Conservation (phyloP, 2,329 filamentous ascomycete genomes). For the Chaetoscypha palmicola region DNA sequence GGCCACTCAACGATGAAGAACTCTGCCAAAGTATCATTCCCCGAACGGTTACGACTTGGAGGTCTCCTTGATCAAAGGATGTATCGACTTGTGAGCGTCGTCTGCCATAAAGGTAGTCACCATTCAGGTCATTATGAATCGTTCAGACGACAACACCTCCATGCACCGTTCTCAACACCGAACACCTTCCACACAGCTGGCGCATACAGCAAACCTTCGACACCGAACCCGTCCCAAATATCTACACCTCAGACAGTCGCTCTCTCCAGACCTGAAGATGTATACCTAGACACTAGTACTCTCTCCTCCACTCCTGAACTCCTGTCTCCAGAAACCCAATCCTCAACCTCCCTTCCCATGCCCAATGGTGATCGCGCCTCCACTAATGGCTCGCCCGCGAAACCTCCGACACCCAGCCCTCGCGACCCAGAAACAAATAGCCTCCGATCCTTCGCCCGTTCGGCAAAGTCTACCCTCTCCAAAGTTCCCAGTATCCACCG, state of each 20-base stretch:
- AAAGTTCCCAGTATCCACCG: conserved; percentile 18
- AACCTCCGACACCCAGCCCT: conserved; percentile 20
- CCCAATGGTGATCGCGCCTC: conserved; percentile 18
- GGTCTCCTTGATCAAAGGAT: conserved; percentile 68
- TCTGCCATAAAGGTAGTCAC: conserved; percentile 93
- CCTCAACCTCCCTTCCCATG: conserved; percentile 22
- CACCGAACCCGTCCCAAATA: conserved; percentile 22
- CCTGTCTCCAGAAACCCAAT: conserved; percentile 24
- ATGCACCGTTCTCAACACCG: conserved; percentile 74
- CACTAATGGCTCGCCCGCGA: conserved; percentile 4
- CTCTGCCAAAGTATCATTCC: conserved; percentile 86
- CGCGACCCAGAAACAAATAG: conserved; percentile 44
- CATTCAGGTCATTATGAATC: conserved; percentile 97
- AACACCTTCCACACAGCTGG: conserved; percentile 70
- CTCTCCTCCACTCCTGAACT: conserved; percentile 26
- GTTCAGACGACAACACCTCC: conserved; percentile 77
- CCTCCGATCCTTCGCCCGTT: conserved; percentile 50
- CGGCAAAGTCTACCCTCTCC: conserved; percentile 49
- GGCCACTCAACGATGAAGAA: conserved; percentile 81
- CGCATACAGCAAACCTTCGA: conserved; percentile 44
- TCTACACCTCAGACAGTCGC: conserved; percentile 32
- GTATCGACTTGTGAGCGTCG: conserved; percentile 79
- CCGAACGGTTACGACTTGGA: conserved; percentile 77
- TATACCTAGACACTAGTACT: conserved; percentile 18
- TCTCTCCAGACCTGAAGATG: conserved; percentile 26